Evolutionary conservation across 2,329 filamentous ascomycete genomes (phyloP), one percentile per base, ranked within the genome.

Genomic region (Hypomyces perniciosus): DNA sequence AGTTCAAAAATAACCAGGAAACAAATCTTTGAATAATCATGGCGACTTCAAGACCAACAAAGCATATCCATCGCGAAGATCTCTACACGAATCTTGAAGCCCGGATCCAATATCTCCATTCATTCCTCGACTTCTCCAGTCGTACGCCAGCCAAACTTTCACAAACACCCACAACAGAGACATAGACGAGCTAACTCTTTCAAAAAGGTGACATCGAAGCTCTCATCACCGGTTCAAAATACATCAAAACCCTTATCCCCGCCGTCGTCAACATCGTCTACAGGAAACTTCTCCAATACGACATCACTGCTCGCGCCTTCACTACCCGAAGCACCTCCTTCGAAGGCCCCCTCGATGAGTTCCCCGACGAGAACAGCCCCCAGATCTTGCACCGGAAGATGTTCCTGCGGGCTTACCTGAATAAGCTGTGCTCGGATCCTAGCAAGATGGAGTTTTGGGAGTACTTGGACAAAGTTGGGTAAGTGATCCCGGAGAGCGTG

Each of bases 231-330:
- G 86, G 86, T 55, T 75, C 81, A 53, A 89, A 89, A 66, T 90
- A 90, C 69, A 85, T 90, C 71, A 86, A 86, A 61, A 81, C 84
- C n/a, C 78, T 92, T 31, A 90, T 92, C 56, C 89, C 89, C 1
- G 84, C 87, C 42, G 79, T 93, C 26, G 87, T 92, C 62, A 90
- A 91, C 68, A 87, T 90, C 54, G 86, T 92, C 33, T 93, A 92
- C 73, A 83, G 84, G 62, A 92, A 92, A 65, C 78, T 93, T 1
- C 74, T 92, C 8, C 80, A 84, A 61, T 88, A 88, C 68, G 88
- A 92, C 64, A 88, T 92, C 65, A 93, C 88, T 4, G 86, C 88
- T 1, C 80, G 86, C 48, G 86, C 86, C 10, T 90, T 92, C 65
- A 78, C 82, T 52, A 82, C 80, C 1, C 69, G 77, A 26, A 79